Evolutionary conservation across 2,329 filamentous ascomycete genomes (phyloP).

Genomic region (Colletotrichum eleusines): DNA sequence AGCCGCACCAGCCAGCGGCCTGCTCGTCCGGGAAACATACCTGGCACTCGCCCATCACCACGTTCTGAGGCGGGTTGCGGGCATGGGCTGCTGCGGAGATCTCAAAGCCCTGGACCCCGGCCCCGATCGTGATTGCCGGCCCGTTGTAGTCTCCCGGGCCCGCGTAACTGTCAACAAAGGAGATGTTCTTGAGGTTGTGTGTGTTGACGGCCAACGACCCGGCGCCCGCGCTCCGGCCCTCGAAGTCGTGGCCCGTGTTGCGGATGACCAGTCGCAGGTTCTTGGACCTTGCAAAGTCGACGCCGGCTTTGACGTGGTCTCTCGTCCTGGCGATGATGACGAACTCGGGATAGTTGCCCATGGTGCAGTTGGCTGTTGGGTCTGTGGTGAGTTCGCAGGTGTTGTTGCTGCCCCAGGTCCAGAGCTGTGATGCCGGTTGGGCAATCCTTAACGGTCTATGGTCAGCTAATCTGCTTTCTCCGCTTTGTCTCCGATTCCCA

Average conservation of each 20-base stretch:
- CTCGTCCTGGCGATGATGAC: slow-evolving; percentile 45
- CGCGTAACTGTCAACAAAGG: slow-evolving; percentile 54
- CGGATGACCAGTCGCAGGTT: slow-evolving; percentile 66
- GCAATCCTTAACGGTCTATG: slow-evolving; percentile 44
- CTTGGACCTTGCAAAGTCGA: slow-evolving; percentile 49
- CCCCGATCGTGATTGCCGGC: slow-evolving; percentile 64
- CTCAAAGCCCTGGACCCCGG: slow-evolving; percentile 63
- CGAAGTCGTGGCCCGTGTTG: slow-evolving; percentile 69
- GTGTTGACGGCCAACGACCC: slow-evolving; percentile 70
- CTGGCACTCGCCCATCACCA: slow-evolving; percentile 67
- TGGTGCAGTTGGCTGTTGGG: slow-evolving; percentile 51
- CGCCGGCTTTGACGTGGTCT: slow-evolving; percentile 48
- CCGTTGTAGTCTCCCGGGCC: slow-evolving; percentile 59
- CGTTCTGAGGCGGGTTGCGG: slow-evolving; percentile 54
- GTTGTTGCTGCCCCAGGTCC: slow-evolving; percentile 59
- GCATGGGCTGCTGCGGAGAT: slow-evolving; percentile 56
- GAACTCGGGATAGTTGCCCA: slow-evolving; percentile 56
- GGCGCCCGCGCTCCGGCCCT: slow-evolving; percentile 72
- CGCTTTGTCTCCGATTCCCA: not conserved
- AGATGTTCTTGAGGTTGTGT: slow-evolving; percentile 63
- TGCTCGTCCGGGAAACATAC: not conserved
- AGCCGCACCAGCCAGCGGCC: not conserved
- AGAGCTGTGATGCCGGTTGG: slow-evolving; percentile 49
- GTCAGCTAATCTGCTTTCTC: slow-evolving; percentile 4
- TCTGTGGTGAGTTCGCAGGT: slow-evolving; percentile 54